phyloP scores from a whole-genome alignment of 768 basidiomycete species.

The Phlebiopsis gigantea region DNA sequence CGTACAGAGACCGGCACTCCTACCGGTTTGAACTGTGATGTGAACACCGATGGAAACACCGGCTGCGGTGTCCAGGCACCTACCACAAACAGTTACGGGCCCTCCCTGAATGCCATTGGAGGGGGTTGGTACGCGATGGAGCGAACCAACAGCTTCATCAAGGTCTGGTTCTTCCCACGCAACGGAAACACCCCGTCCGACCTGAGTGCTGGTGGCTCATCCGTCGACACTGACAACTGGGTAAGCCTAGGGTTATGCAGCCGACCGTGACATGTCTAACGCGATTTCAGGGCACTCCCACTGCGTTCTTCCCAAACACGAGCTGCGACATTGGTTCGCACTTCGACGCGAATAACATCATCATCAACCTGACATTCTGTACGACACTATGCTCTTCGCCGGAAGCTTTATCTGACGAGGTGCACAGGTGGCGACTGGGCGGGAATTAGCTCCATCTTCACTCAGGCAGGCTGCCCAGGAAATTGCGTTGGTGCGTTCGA shows the following conservation, averaged over 20 bases:
- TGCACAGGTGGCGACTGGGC: conserved; percentile 55
- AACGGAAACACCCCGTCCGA: conserved; percentile 40
- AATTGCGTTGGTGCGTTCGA: conserved; percentile 45
- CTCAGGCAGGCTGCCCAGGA: conserved; percentile 45
- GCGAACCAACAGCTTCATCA: conserved; percentile 50
- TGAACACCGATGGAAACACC: conserved; percentile 40
- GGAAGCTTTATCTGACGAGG: not conserved
- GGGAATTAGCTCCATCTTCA: conserved; percentile 36
- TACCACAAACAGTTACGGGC: conserved; percentile 45
- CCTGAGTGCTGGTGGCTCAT: conserved; percentile 33
- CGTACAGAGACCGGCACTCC: conserved; percentile 24
- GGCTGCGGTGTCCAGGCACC: conserved; percentile 49
- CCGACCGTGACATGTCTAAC: not conserved
- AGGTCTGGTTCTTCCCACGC: conserved; percentile 70
- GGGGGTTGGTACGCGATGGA: conserved; percentile 68
- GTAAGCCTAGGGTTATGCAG: conserved; percentile 23
- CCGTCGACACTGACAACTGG: conserved; percentile 49
- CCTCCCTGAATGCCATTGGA: conserved; percentile 50
- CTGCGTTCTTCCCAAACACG: conserved; percentile 56
- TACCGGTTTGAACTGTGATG: conserved; percentile 43
- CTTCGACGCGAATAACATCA: conserved; percentile 55
- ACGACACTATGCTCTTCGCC: conserved; percentile 18
- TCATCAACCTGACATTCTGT: conserved; percentile 72
- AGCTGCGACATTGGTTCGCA: conserved; percentile 51
- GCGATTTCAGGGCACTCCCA: conserved; percentile 44